Base-by-base conservation (phyloP, 371 early-diverging fungal species). In the Mucor plumbeus region DNA sequence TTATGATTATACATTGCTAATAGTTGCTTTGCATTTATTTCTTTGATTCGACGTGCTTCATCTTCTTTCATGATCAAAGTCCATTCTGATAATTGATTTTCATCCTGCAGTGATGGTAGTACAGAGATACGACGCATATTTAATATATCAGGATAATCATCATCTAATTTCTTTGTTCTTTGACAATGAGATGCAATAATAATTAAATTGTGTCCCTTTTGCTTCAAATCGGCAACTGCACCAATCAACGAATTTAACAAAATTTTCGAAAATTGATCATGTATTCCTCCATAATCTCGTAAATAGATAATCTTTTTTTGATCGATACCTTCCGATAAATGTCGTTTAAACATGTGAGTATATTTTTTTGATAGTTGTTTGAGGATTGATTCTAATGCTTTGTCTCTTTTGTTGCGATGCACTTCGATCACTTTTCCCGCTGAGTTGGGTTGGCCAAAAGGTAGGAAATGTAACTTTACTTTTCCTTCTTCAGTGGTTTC, bases 21-120 rank as follows among this genome's bases (percentile, higher is more conserved):
- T 38, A 85, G n/a, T 13, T 79, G 81, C 6, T 82, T 74, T 11
- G 78, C 74, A 54, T 87, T 87, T 38, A 84, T 74, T 60, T 85
- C 82, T n/a, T 60, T 69, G 7, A 79, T 73, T 31, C 81, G 67
- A 15, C 56, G 60, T 11, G 78, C 67, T 43, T 72, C 67, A 64
- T 87, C 87, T 7, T 34, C 36, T 19, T 70, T 70, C 66, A 85
- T 55, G 8, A 69, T 43, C 2, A 40, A 4, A 9, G 72, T 58
- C 76, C 78, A 78, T 5, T 66, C 54, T 21, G 61, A 17, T 9
- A 60, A n/a, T 19, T 69, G 47, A n/a, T 56, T 53, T 14, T 68
- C 48, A 19, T 62, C 53, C 21, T 68, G 35, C 15, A 75, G 21
- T 5, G 74, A 69, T 10, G 74, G 72, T 35, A 73, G 69, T 7